Conservation (phyloP, 768 basidiomycete genomes). For the Tylopilus vinaceipallidus region DNA sequence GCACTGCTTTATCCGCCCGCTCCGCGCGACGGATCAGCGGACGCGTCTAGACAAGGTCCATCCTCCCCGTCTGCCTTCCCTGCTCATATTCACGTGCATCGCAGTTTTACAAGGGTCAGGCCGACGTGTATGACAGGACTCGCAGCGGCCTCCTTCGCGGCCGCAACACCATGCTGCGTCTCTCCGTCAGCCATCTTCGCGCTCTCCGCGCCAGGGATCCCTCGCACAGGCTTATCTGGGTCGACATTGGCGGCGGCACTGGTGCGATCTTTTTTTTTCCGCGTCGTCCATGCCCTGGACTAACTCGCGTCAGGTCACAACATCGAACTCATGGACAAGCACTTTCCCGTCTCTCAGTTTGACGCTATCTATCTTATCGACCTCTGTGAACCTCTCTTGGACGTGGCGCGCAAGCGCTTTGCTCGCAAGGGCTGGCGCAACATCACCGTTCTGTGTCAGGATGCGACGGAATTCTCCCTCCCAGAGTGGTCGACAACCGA, state of each 20-base stretch:
- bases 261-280: conserved; percentile 29
- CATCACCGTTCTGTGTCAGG: conserved; percentile 68
- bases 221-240: conserved; percentile 60
- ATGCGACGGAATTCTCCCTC: conserved; percentile 64
- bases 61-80: not conserved
- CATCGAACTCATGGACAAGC: conserved; percentile 69
- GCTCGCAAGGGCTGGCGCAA: conserved; percentile 69
- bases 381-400: conserved; percentile 67
- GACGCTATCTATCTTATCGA: conserved; percentile 72
- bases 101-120: conserved; percentile 67
- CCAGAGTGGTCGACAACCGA: conserved; percentile 55
- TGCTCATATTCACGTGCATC: not conserved
- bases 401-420: conserved; percentile 69
- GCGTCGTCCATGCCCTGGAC: not conserved
- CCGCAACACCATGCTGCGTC: conserved; percentile 65
- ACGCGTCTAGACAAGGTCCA: conserved; percentile 44
- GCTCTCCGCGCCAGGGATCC: conserved; percentile 41
- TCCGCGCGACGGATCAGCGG: conserved; percentile 40
- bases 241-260: conserved; percentile 79
- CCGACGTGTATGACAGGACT: conserved; percentile 70
- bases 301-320: conserved; percentile 41
- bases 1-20: conserved; percentile 49
- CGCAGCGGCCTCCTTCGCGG: conserved; percentile 61
- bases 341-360: conserved; percentile 55
- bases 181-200: conserved; percentile 62